A percentile compares a stretch with the other conserved stretches of the same genome.
These are phyloP conservation scores for Daphne laureola DNA, from an alignment of 441 rosid genomes.

Conservation along the genomic window DNA sequence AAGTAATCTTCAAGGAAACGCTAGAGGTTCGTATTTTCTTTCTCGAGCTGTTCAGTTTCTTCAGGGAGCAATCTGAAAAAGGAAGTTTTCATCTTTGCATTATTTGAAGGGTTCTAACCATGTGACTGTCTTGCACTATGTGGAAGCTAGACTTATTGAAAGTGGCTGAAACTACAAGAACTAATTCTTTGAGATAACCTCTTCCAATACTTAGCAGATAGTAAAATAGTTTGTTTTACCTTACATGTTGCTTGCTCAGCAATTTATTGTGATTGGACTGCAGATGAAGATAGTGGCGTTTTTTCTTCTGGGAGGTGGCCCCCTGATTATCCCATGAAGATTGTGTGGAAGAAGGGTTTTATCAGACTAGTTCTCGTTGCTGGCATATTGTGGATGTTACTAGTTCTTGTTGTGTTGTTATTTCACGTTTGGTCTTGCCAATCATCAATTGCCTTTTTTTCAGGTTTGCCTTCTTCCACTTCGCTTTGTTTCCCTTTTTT, in stretches of 20 bases:
- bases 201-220: not conserved
- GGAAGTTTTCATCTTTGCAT: not conserved
- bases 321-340: slow-evolving; percentile 42
- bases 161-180: not conserved
- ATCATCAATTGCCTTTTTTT: slow-evolving; percentile 43
- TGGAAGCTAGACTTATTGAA: not conserved
- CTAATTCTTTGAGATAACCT: slow-evolving; percentile 1
- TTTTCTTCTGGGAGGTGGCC: slow-evolving; percentile 41
- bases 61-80: too few species aligned
- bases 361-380: slow-evolving; percentile 68
- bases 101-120: not conserved
- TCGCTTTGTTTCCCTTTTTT: not conserved
- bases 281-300: slow-evolving; percentile 40
- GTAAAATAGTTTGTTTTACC: not conserved
- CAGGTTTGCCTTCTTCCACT: slow-evolving; percentile 37
- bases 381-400: slow-evolving; percentile 83
- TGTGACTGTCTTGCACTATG: not conserved
- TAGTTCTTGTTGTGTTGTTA: slow-evolving; percentile 55
- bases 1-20: slow-evolving; percentile 17
- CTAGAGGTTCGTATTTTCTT: slow-evolving; percentile 26
- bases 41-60: not conserved
- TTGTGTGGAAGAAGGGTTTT: slow-evolving; percentile 71
- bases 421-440: slow-evolving; percentile 93
- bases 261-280: slow-evolving; percentile 15
- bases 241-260: not conserved